A percentile compares a stretch with the other conserved stretches of the same genome.
phyloP scores from a whole-genome alignment of 306 rosid species.

The Carpinus viminea region DNA sequence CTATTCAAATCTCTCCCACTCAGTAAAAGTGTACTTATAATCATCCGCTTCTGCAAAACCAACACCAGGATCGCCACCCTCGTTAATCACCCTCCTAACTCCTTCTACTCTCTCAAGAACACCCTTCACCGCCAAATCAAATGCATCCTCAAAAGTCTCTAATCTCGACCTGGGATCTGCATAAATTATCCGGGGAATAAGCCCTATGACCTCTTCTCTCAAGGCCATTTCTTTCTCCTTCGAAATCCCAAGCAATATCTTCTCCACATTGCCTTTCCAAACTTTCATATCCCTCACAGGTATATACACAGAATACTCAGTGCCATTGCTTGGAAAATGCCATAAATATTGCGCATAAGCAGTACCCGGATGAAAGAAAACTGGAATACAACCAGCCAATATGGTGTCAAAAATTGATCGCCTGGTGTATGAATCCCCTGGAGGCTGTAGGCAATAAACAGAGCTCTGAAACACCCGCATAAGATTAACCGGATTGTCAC shows the following conservation, averaged over 20 bases:
- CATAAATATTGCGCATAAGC: constrained; percentile 85
- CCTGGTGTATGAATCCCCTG: constrained; percentile 88
- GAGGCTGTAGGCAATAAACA: constrained; percentile 80
- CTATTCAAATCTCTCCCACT: constrained; percentile 8
- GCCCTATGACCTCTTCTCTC: constrained; percentile 74
- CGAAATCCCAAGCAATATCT: constrained; percentile 48
- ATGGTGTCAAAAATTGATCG: constrained; percentile 82
- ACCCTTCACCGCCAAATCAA: constrained; percentile 68
- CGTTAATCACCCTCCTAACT: constrained; percentile 54
- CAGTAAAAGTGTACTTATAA: constrained; percentile 76
- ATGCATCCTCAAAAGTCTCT: constrained; percentile 62
- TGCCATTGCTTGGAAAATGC: constrained; percentile 65
- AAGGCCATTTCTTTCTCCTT: constrained; percentile 51
- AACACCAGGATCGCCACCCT: constrained; percentile 71
- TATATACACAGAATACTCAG: constrained; percentile 64
- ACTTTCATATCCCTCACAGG: constrained; percentile 61
- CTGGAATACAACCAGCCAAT: constrained; percentile 86
- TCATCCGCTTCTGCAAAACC: constrained; percentile 84
- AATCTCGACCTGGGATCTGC: constrained; percentile 59
- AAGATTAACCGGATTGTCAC: constrained; percentile 61
- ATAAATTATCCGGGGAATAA: constrained; percentile 73
- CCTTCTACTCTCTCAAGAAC: constrained; percentile 64
- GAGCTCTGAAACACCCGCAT: constrained; percentile 61
- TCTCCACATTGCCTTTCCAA: constrained; percentile 56
- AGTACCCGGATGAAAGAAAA: constrained; percentile 85